phyloP scores from a whole-genome alignment of 495 filamentous ascomycete genomes.

The Chlorociboria aeruginascens region DNA sequence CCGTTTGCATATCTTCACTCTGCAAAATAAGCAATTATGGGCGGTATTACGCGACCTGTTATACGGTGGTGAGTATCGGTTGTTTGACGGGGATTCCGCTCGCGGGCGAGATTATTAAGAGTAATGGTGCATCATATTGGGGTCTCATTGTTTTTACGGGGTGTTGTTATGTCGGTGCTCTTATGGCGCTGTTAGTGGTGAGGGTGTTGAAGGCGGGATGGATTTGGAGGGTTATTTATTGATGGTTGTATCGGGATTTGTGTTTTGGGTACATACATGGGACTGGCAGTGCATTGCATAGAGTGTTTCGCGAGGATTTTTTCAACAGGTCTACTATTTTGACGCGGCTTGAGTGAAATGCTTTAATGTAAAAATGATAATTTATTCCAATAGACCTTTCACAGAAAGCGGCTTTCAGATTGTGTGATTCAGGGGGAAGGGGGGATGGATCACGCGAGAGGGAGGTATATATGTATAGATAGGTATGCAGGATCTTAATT shows the following conservation, averaged over 20 bases:
- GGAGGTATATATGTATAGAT: too few relatives aligned
- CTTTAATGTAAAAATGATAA: too few relatives aligned
- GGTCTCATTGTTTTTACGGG: slow-evolving; percentile 12
- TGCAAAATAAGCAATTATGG: slow-evolving; percentile 78
- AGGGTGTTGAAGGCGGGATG: background rate
- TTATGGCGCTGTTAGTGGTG: slow-evolving; percentile 2
- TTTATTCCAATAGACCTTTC: too few relatives aligned
- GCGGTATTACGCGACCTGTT: slow-evolving; percentile 72
- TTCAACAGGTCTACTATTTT: background rate
- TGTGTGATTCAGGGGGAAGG: too few relatives aligned
- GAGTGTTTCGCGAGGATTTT: background rate
- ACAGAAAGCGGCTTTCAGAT: too few relatives aligned
- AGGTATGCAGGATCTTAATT: background rate
- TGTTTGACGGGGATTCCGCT: slow-evolving; percentile 81
- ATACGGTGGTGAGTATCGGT: slow-evolving; percentile 79
- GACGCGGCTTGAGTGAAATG: background rate
- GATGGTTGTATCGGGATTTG: too few relatives aligned
- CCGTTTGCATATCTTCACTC: slow-evolving; percentile 81
- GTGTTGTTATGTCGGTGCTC: slow-evolving; percentile 3
- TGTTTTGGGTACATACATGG: too few relatives aligned
- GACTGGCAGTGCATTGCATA: background rate
- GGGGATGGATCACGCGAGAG: too few relatives aligned
- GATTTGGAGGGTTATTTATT: too few relatives aligned
- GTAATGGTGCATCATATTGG: slow-evolving; percentile 24
- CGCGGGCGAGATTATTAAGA: slow-evolving; percentile 57